phyloP scores from a whole-genome alignment of 176 grass and related monocot genomes.

The Tillandsia fasciculata region DNA sequence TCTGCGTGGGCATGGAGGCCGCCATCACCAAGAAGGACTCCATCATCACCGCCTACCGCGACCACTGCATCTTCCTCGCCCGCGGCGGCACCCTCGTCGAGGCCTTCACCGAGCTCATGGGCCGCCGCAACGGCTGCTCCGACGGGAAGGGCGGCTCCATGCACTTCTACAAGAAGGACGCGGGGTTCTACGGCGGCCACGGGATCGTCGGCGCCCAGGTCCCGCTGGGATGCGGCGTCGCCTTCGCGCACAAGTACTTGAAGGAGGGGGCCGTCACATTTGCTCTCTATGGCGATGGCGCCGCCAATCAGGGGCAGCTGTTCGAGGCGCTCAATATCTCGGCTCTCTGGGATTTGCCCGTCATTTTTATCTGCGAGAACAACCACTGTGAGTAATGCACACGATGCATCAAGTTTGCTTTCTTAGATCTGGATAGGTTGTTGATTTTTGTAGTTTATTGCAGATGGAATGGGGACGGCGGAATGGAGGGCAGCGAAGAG shows the following conservation, averaged over 20 bases:
- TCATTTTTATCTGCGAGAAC: slow-evolving; percentile 90
- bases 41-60: slow-evolving; percentile 87
- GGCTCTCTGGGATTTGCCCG: slow-evolving; percentile 81
- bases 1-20: slow-evolving; percentile 66
- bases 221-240: slow-evolving; percentile 61
- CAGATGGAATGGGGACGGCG: slow-evolving; percentile 96
- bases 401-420: neutral
- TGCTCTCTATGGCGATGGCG: slow-evolving; percentile 67
- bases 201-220: slow-evolving; percentile 90
- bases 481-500: slow-evolving; percentile 85
- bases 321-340: slow-evolving; percentile 98
- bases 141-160: slow-evolving; percentile 76
- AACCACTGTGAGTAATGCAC: slow-evolving; percentile 57
- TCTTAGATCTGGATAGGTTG: neutral
- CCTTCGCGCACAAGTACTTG: slow-evolving; percentile 71
- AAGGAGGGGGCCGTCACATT: slow-evolving; percentile 76
- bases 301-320: slow-evolving; percentile 87
- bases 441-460: neutral
- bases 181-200: slow-evolving; percentile 67
- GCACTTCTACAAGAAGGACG: slow-evolving; percentile 88
- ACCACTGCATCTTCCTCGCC: slow-evolving; percentile 73
- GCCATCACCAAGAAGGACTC: slow-evolving; percentile 47
- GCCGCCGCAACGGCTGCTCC: slow-evolving; percentile 55
- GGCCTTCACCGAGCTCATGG: slow-evolving; percentile 88
- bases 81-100: slow-evolving; percentile 46